Evolutionary conservation across 2,329 filamentous ascomycete genomes (phyloP), one percentile per base, ranked within the genome.

Genomic region (Endothia cerciana): DNA sequence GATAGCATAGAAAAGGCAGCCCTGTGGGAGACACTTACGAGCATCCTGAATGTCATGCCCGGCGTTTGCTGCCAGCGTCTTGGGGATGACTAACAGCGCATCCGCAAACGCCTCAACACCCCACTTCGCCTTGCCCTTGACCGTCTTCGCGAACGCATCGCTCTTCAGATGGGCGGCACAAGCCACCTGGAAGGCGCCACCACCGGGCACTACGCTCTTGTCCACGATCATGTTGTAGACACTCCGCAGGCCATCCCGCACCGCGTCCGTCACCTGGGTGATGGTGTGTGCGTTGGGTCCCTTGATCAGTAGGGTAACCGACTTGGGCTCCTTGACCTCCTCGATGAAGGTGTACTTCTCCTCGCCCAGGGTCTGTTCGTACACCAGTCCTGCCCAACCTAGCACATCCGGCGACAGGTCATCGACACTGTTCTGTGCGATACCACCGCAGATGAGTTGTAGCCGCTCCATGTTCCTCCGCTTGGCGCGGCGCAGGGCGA

Each of bases 181-280:
- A 40, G 95, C 94, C 56, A 99, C 89, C 79, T 99, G 95, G 88
- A 97, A 99, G 60, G 95, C 92, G 73, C 95, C 95, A 65, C 89
- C 95, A 66, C 95, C 95, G 1, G 95, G 95, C 33, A 99, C 93
- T 25, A 99, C 95, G 72, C 91, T 94, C 80, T 90, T 89, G 78
- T 99, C 95, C n/a, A 98, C 94, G 77, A 99, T 98, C 85, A 97
- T 97, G 84, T 99, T 99, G 87, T 97, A 98, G 60, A 98, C 95
- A 77, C 93, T 97, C 75, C 95, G 89, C 71, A 99, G 85, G 69
- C 95, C 95, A 76, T 99, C 95, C 63, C 95, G 89, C 55, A 98
- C 95, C 2, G 95, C 95, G 76, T 99, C 95, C 71, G 93, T 97
- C 75, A 99, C 93, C 80, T 99, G 95, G 17, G 91, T 89, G 74